These are phyloP conservation scores for Aspergillus fructus DNA, from an alignment of 2,329 filamentous ascomycete genomes.

Conservation along the genomic window DNA sequence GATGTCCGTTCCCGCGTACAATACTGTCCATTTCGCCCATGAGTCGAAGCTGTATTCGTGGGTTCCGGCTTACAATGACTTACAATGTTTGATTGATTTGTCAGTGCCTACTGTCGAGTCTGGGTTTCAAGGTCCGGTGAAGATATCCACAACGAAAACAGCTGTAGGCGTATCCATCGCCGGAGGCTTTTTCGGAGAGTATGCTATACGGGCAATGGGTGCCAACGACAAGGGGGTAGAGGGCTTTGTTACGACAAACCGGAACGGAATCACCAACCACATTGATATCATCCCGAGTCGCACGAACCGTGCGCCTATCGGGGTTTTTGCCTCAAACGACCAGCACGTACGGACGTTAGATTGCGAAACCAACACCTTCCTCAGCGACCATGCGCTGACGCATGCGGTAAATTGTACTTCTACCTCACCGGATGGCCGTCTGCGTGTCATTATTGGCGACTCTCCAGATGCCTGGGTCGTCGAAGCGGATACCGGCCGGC, in stretches of 20 bases:
- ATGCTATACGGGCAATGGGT: slow-evolving; percentile 48
- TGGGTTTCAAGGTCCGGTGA: slow-evolving; percentile 38
- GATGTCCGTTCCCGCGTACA: slow-evolving; percentile 53
- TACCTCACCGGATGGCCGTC: slow-evolving; percentile 43
- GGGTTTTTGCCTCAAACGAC: slow-evolving; percentile 60
- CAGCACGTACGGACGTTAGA: slow-evolving; percentile 55
- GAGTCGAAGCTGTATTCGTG: slow-evolving; percentile 51
- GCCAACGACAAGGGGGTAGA: slow-evolving; percentile 35
- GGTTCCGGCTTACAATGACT: slow-evolving; percentile 45
- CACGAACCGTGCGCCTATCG: slow-evolving; percentile 48
- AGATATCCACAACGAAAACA: slow-evolving; percentile 55
- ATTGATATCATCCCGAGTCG: slow-evolving; percentile 54
- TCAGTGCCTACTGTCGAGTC: slow-evolving; percentile 40
- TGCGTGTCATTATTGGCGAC: slow-evolving; percentile 47
- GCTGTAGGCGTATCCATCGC: slow-evolving; percentile 52
- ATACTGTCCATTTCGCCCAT: slow-evolving; percentile 56
- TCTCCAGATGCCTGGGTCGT: slow-evolving; percentile 43
- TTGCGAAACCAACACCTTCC: slow-evolving; percentile 46
- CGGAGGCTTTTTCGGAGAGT: slow-evolving; percentile 59
- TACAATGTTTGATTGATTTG: slow-evolving; percentile 51
- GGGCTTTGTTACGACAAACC: slow-evolving; percentile 50
- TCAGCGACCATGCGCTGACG: slow-evolving; percentile 36
- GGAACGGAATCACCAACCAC: slow-evolving; percentile 58
- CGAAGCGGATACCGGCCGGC: slow-evolving; percentile 43
- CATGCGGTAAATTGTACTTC: slow-evolving; percentile 47